A percentile compares a stretch with the other conserved stretches of the same genome.
Conservation (phyloP, 305 asterid species). For the Fraxinus sp. region DNA sequence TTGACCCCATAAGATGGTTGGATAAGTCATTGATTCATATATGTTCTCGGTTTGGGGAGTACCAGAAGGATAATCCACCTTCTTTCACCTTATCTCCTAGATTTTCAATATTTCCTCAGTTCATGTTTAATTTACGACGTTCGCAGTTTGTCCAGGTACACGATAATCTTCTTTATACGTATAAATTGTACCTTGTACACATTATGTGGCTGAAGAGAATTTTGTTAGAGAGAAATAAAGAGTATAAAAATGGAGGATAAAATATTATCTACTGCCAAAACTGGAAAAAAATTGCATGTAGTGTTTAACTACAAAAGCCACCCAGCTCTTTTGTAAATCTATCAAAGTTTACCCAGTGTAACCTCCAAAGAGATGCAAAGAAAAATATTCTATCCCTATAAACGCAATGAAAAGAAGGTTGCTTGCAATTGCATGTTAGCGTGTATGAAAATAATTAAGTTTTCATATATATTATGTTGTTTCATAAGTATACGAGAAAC, state of each 20-base stretch:
- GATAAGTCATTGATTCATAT: conserved; percentile 94
- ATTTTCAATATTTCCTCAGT: conserved; percentile 94
- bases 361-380: not conserved
- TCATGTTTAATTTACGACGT: conserved; percentile 86
- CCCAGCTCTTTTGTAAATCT: not conserved
- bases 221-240: not conserved
- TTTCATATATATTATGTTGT: not conserved
- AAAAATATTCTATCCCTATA: not conserved
- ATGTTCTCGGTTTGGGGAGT: conserved; percentile 93
- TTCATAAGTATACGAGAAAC: not conserved
- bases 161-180: conserved; percentile 14
- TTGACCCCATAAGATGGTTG: conserved; percentile 98
- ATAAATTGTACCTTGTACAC: not conserved
- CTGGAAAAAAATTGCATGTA: not conserved
- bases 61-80: conserved; percentile 90
- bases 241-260: not conserved
- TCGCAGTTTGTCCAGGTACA: conserved; percentile 95
- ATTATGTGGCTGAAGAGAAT: not conserved
- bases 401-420: not conserved
- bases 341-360: not conserved
- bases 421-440: not conserved
- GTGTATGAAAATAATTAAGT: not conserved
- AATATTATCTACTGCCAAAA: conserved; percentile 1
- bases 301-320: not conserved
- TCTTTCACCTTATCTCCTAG: conserved; percentile 86